Conservation (phyloP, 257 asterid species). For the Echium plantagineum region DNA sequence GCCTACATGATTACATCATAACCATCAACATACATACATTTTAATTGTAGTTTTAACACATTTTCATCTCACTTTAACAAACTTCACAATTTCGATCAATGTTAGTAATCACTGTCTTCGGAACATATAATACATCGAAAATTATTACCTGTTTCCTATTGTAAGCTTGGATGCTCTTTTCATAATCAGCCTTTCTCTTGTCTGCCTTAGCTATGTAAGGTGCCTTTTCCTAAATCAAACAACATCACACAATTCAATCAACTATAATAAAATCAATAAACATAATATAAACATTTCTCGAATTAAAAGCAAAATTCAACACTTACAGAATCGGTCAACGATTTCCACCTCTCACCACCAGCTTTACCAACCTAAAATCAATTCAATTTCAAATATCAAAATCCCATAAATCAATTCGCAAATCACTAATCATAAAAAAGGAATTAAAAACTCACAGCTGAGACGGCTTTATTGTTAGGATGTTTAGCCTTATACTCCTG, state of each 20-base stretch:
- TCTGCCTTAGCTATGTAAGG: conserved; percentile 65
- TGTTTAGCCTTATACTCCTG: conserved; percentile 63
- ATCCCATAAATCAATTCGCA: background rate
- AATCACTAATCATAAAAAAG: conserved; percentile 5
- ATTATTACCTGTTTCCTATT: conserved; percentile 45
- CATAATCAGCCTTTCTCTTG: conserved; percentile 64
- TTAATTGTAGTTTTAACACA: too few relatives aligned
- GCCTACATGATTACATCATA: too few relatives aligned
- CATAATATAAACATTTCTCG: background rate
- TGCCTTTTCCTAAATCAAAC: conserved; percentile 51
- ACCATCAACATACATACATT: too few relatives aligned
- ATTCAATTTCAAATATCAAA: background rate
- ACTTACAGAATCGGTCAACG: conserved; percentile 48
- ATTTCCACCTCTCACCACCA: conserved; percentile 85
- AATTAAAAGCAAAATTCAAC: too few relatives aligned
- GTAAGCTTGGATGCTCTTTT: conserved; percentile 55
- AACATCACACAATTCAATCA: background rate
- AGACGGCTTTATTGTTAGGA: conserved; percentile 73
- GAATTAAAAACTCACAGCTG: conserved; percentile 38
- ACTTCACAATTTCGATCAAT: too few relatives aligned
- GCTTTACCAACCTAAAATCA: conserved; percentile 67
- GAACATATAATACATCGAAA: too few relatives aligned
- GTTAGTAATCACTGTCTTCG: too few relatives aligned
- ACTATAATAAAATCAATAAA: background rate
- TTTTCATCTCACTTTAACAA: too few relatives aligned